Evolutionary conservation across 768 basidiomycete genomes (phyloP), one percentile per base, ranked within the genome.

Genomic region (Tulasnella sp.): DNA sequence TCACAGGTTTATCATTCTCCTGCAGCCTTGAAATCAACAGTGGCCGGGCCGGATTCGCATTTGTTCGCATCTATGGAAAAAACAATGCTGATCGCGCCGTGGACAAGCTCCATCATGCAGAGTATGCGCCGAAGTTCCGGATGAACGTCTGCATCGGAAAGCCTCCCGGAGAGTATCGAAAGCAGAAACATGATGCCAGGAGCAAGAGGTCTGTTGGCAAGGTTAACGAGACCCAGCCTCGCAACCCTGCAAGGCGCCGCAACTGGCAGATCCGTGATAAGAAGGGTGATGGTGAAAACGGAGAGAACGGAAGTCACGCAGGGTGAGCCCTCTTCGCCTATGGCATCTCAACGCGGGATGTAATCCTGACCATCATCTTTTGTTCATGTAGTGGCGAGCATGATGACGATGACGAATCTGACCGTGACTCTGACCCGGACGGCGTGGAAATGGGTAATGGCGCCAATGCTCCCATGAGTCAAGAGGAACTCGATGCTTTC

Each of bases 61-160:
- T 59, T 27, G 27, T 59, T 9, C 44, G 56, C 7, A 50, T 59
- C 30, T 27, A 19, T n/a, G 30, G 24, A 3, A 43, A 29, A 27
- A 22, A 30, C 25, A 22, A 30, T n/a, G 56, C 56, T 30, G 56
- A 59, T 27, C 25, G 24, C 44, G 56, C 46, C 29, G 56, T 59
- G n/a, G 27, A 29, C 24, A 48, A 50, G 21, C 45, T 59, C n/a
- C 56, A 59, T 19, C 56, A 59, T 34, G 56, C 42, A 22, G 49
- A 59, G 30, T 59, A 50, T 41, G 56, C 44, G 30, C 53, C 53
- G 4, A 59, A 50, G 21, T 50, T n/a, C 30, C 30, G 31, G 46
- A 59, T 59, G 56, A 59, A 59, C 41, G 56, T 59, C 2, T 49
- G 44, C 31, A 59, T 59, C 21, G 56, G 56, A n/a, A 59, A 59